Conservation (phyloP, 1,284 basidiomycete genomes). For the Grifola frondosa region DNA sequence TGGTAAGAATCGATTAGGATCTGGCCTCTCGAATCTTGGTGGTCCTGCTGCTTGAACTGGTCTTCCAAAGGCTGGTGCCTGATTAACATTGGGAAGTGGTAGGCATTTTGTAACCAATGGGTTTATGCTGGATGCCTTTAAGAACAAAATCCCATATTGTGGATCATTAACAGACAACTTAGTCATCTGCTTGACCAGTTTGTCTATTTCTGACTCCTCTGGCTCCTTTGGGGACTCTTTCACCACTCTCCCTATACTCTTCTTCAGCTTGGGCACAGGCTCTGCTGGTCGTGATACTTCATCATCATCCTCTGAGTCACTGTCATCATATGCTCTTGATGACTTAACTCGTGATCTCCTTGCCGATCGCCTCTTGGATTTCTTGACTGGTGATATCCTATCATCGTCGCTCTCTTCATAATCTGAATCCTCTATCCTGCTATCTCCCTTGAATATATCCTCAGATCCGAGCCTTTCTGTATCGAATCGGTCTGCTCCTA, state of each 20-base stretch:
- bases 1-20: neutral
- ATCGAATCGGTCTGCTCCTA: neutral
- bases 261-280: neutral
- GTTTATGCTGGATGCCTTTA: constrained; percentile 1
- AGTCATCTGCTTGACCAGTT: constrained; percentile 1
- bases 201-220: neutral
- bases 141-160: constrained; percentile 1
- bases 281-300: neutral
- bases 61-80: neutral
- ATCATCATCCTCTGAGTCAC: neutral
- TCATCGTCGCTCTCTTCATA: neutral
- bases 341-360: neutral
- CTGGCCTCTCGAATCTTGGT: neutral
- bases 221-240: neutral
- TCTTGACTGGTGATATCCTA: neutral
- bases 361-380: neutral
- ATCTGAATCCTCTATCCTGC: neutral
- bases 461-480: neutral
- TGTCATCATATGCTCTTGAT: neutral
- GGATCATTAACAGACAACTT: constrained; percentile 1
- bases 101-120: neutral
- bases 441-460: neutral
- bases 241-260: neutral
- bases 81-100: neutral
- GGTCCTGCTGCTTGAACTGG: neutral